A percentile compares a stretch with the other conserved stretches of the same genome.
phyloP scores from a whole-genome alignment of 225 moss, liverwort and hornwort species.

The Sphagnum tenellum region DNA sequence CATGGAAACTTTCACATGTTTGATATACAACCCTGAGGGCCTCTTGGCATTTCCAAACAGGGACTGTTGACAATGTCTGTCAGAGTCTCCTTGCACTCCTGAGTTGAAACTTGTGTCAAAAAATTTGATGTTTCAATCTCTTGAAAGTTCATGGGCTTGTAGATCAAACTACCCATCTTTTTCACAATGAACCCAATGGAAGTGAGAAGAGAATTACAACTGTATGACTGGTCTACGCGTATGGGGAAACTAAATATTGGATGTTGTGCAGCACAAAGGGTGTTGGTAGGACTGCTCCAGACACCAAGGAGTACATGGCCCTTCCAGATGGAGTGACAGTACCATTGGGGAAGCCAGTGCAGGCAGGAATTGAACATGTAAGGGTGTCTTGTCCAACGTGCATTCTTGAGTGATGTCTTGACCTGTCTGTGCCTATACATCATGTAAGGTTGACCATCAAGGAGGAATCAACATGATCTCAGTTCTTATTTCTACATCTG shows the following conservation, averaged over 20 bases:
- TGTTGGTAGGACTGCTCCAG: slow-evolving; percentile 48
- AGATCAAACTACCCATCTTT: too few relatives aligned
- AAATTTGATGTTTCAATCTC: background rate
- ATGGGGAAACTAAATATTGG: background rate
- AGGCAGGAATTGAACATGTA: background rate
- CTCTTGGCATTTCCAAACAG: too few relatives aligned
- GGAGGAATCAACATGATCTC: slow-evolving; percentile 1
- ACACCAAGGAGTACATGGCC: slow-evolving; percentile 43
- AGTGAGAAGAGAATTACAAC: background rate
- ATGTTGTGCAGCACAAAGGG: slow-evolving; percentile 80
- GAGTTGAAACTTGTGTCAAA: background rate
- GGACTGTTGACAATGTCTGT: too few relatives aligned
- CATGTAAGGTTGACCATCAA: background rate
- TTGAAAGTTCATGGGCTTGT: background rate
- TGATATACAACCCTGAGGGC: too few relatives aligned
- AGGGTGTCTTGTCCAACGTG: background rate
- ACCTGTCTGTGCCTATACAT: background rate
- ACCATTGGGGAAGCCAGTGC: slow-evolving; percentile 55
- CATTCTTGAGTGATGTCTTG: too few relatives aligned
- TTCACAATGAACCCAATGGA: too few relatives aligned
- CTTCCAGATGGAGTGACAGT: slow-evolving; percentile 81
- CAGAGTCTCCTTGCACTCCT: too few relatives aligned
- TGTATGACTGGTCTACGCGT: background rate
- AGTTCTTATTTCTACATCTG: background rate
- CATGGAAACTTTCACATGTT: too few relatives aligned